These are phyloP conservation scores for Agrocybe pediades DNA, from an alignment of 768 basidiomycete genomes.

Conservation along the genomic window DNA sequence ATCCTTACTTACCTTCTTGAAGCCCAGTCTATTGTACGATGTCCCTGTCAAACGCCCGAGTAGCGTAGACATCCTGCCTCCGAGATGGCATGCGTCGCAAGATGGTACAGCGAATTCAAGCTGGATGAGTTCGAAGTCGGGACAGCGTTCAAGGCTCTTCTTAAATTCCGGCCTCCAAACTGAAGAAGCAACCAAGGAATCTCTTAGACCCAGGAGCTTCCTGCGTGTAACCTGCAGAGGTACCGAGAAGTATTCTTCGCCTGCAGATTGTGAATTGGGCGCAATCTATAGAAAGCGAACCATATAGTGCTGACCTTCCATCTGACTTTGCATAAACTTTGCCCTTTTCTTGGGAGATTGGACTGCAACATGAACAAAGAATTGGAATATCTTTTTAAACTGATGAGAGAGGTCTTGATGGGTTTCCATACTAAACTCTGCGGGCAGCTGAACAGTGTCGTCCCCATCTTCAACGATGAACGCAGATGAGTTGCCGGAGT, in stretches of 20 bases:
- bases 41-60: conserved; percentile 62
- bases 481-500: conserved; percentile 29
- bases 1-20: conserved; percentile 31
- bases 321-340: conserved; percentile 52
- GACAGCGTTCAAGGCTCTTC: conserved; percentile 63
- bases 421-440: conserved; percentile 78
- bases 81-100: conserved; percentile 86
- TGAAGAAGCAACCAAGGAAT: conserved; percentile 82
- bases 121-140: conserved; percentile 54
- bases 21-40: conserved; percentile 73
- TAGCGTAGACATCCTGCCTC: conserved; percentile 66
- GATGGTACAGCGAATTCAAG: conserved; percentile 59
- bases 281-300: conserved; percentile 5
- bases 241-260: conserved; percentile 72
- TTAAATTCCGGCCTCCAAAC: conserved; percentile 79
- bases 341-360: conserved; percentile 51
- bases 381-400: conserved; percentile 87
- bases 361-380: conserved; percentile 82
- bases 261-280: conserved; percentile 24
- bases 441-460: conserved; percentile 58
- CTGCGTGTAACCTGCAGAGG: conserved; percentile 69
- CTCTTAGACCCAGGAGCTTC: conserved; percentile 67
- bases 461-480: conserved; percentile 73
- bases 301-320: conserved; percentile 43
- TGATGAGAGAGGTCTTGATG: conserved; percentile 77